These are phyloP conservation scores for Solanum phureja DNA, from an alignment of 257 asterid species.

Conservation along the genomic window DNA sequence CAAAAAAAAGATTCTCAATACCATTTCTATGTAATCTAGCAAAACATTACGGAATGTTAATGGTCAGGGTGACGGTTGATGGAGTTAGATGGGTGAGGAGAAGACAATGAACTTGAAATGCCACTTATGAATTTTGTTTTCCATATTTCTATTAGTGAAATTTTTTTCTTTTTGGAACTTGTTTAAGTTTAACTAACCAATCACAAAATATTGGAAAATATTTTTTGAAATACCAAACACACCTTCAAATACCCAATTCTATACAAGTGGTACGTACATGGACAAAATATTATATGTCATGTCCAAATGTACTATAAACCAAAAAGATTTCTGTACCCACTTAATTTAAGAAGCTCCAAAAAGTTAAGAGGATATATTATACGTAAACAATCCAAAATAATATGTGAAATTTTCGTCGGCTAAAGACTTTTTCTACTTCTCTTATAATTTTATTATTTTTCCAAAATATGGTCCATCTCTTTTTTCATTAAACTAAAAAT, in stretches of 20 bases:
- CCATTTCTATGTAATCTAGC: background rate
- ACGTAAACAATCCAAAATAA: background rate
- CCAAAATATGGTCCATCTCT: background rate
- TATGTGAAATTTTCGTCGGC: background rate
- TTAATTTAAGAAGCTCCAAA: background rate
- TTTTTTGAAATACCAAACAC: background rate
- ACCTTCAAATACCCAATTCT: background rate
- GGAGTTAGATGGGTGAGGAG: background rate
- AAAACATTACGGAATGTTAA: background rate
- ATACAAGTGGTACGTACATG: background rate
- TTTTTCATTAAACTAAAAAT: background rate
- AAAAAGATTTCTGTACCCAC: background rate
- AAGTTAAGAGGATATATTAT: background rate
- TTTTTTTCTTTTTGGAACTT: background rate
- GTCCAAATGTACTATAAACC: background rate
- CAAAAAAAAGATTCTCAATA: background rate
- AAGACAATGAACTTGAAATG: background rate
- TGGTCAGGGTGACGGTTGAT: background rate
- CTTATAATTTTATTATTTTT: background rate
- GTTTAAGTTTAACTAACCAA: background rate
- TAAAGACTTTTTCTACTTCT: background rate
- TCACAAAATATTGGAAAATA: background rate
- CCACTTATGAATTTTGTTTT: no score
- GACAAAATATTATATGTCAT: background rate
- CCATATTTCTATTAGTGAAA: fast-evolving